These are phyloP conservation scores for Yamadazyma dendronema DNA, from an alignment of 1,139 yeast genomes.

Conservation along the genomic window DNA sequence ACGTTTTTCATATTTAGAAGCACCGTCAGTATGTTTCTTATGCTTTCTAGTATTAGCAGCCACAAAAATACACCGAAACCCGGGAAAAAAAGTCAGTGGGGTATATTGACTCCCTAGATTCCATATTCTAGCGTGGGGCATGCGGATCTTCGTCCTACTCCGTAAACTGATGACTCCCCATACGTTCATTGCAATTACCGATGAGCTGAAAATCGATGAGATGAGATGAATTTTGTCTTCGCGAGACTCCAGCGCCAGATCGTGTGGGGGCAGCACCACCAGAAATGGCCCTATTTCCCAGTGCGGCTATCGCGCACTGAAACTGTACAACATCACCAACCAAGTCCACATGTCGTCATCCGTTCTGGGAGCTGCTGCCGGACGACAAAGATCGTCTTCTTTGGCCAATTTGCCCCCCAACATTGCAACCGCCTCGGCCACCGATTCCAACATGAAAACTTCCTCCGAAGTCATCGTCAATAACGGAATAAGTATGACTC, in stretches of 20 bases:
- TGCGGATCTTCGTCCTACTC: slow-evolving; percentile 1
- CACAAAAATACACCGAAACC: too few relatives aligned
- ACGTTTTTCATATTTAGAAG: too few relatives aligned
- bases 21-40: too few relatives aligned
- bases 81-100: too few relatives aligned
- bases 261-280: too few relatives aligned
- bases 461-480: slow-evolving; percentile 15
- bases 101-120: too few relatives aligned
- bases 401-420: slow-evolving; percentile 20
- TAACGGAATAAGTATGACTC: slow-evolving; percentile 11
- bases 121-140: background rate
- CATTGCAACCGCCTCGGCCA: slow-evolving; percentile 24
- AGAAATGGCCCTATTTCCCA: too few relatives aligned
- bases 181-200: background rate
- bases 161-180: background rate
- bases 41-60: too few relatives aligned
- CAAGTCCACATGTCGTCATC: slow-evolving; percentile 13
- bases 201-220: background rate
- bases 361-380: slow-evolving; percentile 18
- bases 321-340: background rate
- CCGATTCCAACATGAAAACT: slow-evolving; percentile 22
- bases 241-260: background rate
- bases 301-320: background rate
- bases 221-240: background rate
- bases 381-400: slow-evolving; percentile 19